A percentile compares a stretch with the other conserved stretches of the same genome.
Conservation (phyloP, 192 early-diverging fungal genomes). For the Umbelopsis isabellina region DNA sequence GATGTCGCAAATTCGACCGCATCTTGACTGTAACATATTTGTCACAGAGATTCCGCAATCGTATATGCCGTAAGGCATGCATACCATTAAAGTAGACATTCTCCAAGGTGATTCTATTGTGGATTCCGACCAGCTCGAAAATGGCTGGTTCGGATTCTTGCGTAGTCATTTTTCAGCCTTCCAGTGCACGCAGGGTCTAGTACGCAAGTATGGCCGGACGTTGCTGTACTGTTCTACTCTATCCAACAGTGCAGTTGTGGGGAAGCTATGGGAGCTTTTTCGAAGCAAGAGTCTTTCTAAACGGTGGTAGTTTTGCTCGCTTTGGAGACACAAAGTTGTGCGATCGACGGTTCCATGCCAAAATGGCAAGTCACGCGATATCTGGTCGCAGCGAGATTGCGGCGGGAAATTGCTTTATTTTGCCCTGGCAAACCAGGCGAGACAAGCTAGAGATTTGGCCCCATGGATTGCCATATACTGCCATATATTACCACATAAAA, state of each 20-base stretch:
- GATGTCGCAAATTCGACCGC: conserved; percentile 75
- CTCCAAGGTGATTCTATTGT: conserved; percentile 65
- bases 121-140: conserved; percentile 59
- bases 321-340: background rate
- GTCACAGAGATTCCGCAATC: conserved; percentile 69
- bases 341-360: conserved; percentile 21
- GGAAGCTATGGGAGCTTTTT: background rate
- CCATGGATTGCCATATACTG: too few species aligned
- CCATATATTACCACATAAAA: too few species aligned
- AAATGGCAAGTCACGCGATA: conserved; percentile 20
- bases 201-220: background rate
- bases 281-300: background rate
- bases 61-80: conserved; percentile 73
- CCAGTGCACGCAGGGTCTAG: background rate
- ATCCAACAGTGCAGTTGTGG: background rate
- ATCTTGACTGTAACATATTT: conserved; percentile 68
- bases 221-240: background rate
- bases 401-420: background rate
- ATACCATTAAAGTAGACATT: conserved; percentile 85
- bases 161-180: conserved; percentile 11
- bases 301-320: background rate
- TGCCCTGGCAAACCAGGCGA: background rate
- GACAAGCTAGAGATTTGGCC: too few species aligned
- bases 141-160: conserved; percentile 35
- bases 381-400: background rate